Base-by-base conservation (phyloP, 768 basidiomycete species). In the Boletus reticulatus region DNA sequence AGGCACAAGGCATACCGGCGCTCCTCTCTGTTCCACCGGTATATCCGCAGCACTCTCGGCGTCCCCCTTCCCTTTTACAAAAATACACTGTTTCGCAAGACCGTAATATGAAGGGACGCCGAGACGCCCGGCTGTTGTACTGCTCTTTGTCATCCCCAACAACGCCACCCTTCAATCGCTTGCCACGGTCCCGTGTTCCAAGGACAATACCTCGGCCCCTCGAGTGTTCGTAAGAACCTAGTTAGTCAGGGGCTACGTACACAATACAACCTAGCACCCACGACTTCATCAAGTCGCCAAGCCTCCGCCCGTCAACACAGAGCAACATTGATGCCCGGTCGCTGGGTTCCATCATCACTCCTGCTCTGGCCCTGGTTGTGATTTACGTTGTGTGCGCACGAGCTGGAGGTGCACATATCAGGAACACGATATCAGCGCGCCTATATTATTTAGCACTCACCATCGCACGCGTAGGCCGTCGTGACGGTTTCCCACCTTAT, bases 311-410 rank as follows among this genome's bases (percentile, higher is more conserved):
- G 27, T 45, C 42, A 43, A 13, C 6, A 22, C 8, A 29, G 29
- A 29, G 29, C 29, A 29, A 29, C 29, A 9, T 12, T 50, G 29
- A 45, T 45, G 29, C 27, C 45, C 41, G 34, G 12, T 48, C 9
- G 34, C 48, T 34, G 52, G 44, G 24, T 12, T 44, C 31, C 38
- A 44, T 10, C 47, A 52, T 43, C 41, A 34, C 12, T 14, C 22
- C 59, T 32, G 14, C 43, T 27, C 51, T 56, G 49, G 38, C n/a
- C 52, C 34, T 65, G 6, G n/a, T 38, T 34, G 19, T 56, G 64
- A 64, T 64, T 64, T 56, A 66, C 64, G 61, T 66, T 63, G 58
- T 52, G 58, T 52, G 45, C 10, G 24, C 42, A 41, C 20, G 34
- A 32, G 39, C 24, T 47, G 45, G 41, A 45, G 27, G 34, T 14